Conservation (phyloP, 805 yeast species). For the Grigorovia yakushimaensis region DNA sequence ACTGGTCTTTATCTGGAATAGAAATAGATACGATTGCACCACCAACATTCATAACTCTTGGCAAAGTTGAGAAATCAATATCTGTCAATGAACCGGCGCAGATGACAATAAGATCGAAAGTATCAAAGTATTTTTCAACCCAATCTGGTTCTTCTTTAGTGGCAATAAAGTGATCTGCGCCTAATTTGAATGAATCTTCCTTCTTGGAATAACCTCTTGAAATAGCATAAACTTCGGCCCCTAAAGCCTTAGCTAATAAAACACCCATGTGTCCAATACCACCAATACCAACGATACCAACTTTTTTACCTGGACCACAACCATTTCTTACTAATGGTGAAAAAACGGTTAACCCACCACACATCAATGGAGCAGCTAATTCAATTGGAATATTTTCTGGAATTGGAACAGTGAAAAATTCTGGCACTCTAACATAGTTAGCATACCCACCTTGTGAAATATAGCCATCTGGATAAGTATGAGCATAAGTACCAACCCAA, state of each 20-base stretch:
- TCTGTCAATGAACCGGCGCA: conserved; percentile 38
- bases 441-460: conserved; percentile 59
- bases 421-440: conserved; percentile 53
- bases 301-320: conserved; percentile 38
- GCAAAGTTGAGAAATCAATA: conserved; percentile 30
- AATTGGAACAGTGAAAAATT: conserved; percentile 51
- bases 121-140: conserved; percentile 26
- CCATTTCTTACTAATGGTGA: conserved; percentile 52
- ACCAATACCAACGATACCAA: no score
- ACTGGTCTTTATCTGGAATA: conserved; percentile 13
- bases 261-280: conserved; percentile 49
- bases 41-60: conserved; percentile 21
- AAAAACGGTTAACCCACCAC: conserved; percentile 69
- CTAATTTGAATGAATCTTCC: conserved; percentile 40
- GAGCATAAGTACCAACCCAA: conserved; percentile 35
- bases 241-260: conserved; percentile 48
- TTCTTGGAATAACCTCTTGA: conserved; percentile 43
- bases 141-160: conserved; percentile 41
- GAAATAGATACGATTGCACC: conserved; percentile 31
- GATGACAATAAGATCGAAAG: conserved; percentile 39
- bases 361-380: conserved; percentile 61
- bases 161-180: conserved; percentile 47
- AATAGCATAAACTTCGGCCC: conserved; percentile 49
- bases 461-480: conserved; percentile 38
- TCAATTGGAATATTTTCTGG: conserved; percentile 46